phyloP scores from a whole-genome alignment of 2,329 filamentous ascomycete genomes.

The Colletotrichum tofieldiae region DNA sequence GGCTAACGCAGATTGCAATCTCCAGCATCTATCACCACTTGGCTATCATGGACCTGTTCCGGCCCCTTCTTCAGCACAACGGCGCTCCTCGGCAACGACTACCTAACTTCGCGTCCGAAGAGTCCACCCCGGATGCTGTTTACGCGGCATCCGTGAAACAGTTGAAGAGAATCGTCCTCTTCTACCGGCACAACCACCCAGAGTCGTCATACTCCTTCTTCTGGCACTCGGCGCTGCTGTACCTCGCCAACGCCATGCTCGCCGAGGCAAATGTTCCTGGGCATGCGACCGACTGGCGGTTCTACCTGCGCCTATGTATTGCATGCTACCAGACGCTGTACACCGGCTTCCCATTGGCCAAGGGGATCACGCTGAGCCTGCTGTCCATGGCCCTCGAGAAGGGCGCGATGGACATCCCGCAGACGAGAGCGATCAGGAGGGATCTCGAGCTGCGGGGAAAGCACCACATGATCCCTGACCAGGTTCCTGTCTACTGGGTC shows the following conservation, averaged over 20 bases:
- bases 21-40: conserved; percentile 57
- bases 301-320: conserved; percentile 56
- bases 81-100: conserved; percentile 35
- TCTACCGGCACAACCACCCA: conserved; percentile 52
- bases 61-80: conserved; percentile 45
- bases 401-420: conserved; percentile 48
- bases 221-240: conserved; percentile 58
- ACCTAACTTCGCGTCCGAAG: conserved; percentile 50
- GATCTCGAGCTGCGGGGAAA: conserved; percentile 49
- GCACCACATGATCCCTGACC: conserved; percentile 43
- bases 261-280: conserved; percentile 41
- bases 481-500: conserved; percentile 54
- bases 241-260: conserved; percentile 56
- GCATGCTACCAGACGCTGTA: conserved; percentile 56
- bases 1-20: neutral
- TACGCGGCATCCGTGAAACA: conserved; percentile 55
- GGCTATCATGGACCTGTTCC: conserved; percentile 55
- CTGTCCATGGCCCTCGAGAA: conserved; percentile 55
- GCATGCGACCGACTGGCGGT: conserved; percentile 49
- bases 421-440: conserved; percentile 50
- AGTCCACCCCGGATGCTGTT: conserved; percentile 50
- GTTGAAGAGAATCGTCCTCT: conserved; percentile 55
- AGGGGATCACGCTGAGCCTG: conserved; percentile 52
- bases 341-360: conserved; percentile 53
- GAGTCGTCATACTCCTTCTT: conserved; percentile 55